phyloP scores from a whole-genome alignment of 495 filamentous ascomycete species.

The Neurospora discreta region DNA sequence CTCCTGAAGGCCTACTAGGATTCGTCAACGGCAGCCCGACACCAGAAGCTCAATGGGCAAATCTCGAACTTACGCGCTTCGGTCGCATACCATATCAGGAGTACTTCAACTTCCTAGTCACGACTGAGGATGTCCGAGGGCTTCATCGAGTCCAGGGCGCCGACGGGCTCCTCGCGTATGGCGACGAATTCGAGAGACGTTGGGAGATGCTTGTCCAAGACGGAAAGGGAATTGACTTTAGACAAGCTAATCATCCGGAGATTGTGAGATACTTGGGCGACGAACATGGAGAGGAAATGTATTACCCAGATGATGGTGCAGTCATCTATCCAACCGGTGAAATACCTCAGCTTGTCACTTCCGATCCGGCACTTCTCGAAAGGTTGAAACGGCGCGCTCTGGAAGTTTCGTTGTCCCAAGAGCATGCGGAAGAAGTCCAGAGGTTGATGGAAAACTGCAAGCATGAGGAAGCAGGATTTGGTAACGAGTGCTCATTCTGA shows the following conservation, averaged over 20 bases:
- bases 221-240: neutral
- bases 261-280: neutral
- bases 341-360: neutral
- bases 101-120: neutral
- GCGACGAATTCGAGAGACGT: neutral
- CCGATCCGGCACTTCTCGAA: neutral
- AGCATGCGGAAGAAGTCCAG: neutral
- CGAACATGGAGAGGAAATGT: neutral
- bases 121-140: neutral
- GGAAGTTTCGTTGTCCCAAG: neutral
- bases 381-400: neutral
- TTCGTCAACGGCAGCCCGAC: neutral
- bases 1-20: neutral
- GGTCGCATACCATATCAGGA: neutral
- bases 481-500: neutral
- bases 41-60: neutral
- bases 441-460: neutral
- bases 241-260: neutral
- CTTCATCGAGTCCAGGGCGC: neutral
- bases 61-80: neutral
- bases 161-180: neutral
- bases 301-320: neutral
- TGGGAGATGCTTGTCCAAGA: neutral
- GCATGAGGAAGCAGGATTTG: neutral
- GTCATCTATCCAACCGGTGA: neutral